A percentile compares a stretch with the other conserved stretches of the same genome.
Evolutionary conservation across 208 protist species (phyloP).

Genomic region (Acanthamoeba royreba): DNA sequence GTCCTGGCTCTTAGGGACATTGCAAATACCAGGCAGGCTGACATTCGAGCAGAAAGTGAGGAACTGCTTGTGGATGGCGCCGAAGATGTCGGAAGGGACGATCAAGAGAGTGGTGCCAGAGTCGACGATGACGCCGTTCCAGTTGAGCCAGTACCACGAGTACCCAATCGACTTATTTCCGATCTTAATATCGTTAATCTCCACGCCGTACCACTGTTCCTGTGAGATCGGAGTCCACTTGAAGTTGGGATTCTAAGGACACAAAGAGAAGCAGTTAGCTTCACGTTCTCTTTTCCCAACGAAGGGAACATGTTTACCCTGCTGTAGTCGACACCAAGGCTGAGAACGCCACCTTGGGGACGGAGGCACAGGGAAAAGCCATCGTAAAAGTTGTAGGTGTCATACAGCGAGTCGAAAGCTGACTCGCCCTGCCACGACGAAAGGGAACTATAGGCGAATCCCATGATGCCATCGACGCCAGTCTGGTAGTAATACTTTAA

Average conservation of each 20-base stretch:
- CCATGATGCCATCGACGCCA: not conserved
- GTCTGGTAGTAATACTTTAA: not conserved
- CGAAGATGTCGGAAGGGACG: not conserved
- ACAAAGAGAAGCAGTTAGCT: not conserved
- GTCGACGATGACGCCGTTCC: slow-evolving; percentile 9
- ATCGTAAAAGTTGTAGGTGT: not conserved
- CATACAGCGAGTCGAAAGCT: not conserved
- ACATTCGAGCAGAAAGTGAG: not conserved
- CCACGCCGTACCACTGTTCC: slow-evolving; percentile 7
- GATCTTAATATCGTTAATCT: not conserved
- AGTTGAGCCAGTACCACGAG: not conserved
- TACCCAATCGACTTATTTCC: not conserved
- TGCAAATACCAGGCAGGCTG: slow-evolving; percentile 1
- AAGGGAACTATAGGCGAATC: not conserved
- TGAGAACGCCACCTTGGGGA: not conserved
- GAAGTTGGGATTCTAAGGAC: not conserved
- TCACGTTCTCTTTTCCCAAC: no score
- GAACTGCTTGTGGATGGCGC: not conserved
- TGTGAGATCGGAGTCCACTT: not conserved
- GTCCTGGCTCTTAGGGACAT: not conserved
- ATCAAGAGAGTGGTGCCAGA: not conserved
- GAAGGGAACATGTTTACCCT: no score
- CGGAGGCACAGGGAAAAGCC: slow-evolving; percentile 9
- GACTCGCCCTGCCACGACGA: not conserved
- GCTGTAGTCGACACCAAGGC: not conserved